A percentile compares a stretch with the other conserved stretches of the same genome.
These are phyloP conservation scores for Sicyos edulis DNA, from an alignment of 306 rosid species.

Conservation along the genomic window DNA sequence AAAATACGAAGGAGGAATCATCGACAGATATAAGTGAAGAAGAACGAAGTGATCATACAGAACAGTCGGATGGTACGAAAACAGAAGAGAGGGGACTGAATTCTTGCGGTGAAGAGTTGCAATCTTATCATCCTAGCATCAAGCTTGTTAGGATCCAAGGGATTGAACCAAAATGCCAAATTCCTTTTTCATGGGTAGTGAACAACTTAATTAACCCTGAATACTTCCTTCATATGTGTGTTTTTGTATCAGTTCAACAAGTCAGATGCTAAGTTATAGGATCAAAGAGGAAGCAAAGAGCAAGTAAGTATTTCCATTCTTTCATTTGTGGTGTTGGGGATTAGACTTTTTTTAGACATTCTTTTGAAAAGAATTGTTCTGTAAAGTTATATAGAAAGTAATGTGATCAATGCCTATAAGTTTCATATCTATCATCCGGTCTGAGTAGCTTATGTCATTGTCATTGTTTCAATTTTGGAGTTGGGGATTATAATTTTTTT, in stretches of 20 bases:
- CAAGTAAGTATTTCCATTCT: slow-evolving; percentile 16
- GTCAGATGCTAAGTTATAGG: slow-evolving; percentile 23
- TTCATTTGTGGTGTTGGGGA: slow-evolving; percentile 1
- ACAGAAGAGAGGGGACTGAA: slow-evolving; percentile 31
- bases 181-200: slow-evolving; percentile 92
- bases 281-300: neutral
- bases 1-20: slow-evolving; percentile 24
- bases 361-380: slow-evolving; percentile 6
- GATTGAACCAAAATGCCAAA: slow-evolving; percentile 72
- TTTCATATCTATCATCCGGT: neutral
- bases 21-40: slow-evolving; percentile 22
- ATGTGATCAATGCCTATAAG: neutral
- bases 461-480: too few species aligned
- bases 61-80: slow-evolving; percentile 28
- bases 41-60: slow-evolving; percentile 29
- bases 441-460: too few species aligned
- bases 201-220: slow-evolving; percentile 76
- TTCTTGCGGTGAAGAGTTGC: slow-evolving; percentile 26
- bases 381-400: slow-evolving; percentile 13
- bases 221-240: slow-evolving; percentile 75
- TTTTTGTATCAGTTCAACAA: slow-evolving; percentile 54
- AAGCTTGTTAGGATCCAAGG: slow-evolving; percentile 91
- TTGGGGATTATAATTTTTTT: too few species aligned
- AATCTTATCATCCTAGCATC: slow-evolving; percentile 35
- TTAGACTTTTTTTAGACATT: neutral